These are phyloP conservation scores for Boeremia lycopersici DNA, from an alignment of 2,329 filamentous ascomycete genomes.

Conservation along the genomic window DNA sequence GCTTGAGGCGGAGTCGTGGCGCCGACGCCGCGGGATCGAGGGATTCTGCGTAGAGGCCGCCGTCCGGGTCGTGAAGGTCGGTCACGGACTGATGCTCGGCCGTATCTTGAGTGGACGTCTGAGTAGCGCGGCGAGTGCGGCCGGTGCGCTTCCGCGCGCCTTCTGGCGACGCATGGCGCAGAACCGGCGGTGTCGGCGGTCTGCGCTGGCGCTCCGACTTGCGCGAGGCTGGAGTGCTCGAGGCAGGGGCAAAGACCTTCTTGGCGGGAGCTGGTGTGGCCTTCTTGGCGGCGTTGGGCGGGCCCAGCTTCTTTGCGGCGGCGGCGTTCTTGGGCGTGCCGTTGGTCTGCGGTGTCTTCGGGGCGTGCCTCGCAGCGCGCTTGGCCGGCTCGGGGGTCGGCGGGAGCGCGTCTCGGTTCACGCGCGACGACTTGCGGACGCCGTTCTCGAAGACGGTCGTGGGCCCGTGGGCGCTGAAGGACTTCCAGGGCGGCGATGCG, in stretches of 20 bases:
- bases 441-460: constrained; percentile 77
- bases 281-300: constrained; percentile 26
- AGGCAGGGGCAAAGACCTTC: constrained; percentile 29
- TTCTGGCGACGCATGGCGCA: constrained; percentile 25
- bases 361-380: constrained; percentile 30
- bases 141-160: constrained; percentile 28
- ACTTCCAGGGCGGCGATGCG: constrained; percentile 93
- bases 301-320: constrained; percentile 26
- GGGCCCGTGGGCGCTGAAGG: constrained; percentile 80
- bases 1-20: constrained; percentile 54
- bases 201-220: constrained; percentile 45
- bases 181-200: constrained; percentile 25
- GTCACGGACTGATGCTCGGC: constrained; percentile 21
- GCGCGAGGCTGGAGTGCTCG: constrained; percentile 30
- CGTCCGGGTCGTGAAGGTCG: constrained; percentile 28
- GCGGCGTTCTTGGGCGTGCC: constrained; percentile 29
- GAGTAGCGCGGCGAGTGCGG: constrained; percentile 30
- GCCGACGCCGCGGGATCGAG: constrained; percentile 28
- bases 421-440: constrained; percentile 65
- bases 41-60: constrained; percentile 29
- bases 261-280: constrained; percentile 22
- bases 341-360: constrained; percentile 39
- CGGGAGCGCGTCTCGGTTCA: constrained; percentile 52
- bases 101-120: constrained; percentile 22
- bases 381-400: constrained; percentile 57